Percentiles rank a stretch among this genome's conserved stretches.
Evolutionary conservation across 345 rosid genomes (phyloP).

Genomic region (Eucalyptus tenuipes): DNA sequence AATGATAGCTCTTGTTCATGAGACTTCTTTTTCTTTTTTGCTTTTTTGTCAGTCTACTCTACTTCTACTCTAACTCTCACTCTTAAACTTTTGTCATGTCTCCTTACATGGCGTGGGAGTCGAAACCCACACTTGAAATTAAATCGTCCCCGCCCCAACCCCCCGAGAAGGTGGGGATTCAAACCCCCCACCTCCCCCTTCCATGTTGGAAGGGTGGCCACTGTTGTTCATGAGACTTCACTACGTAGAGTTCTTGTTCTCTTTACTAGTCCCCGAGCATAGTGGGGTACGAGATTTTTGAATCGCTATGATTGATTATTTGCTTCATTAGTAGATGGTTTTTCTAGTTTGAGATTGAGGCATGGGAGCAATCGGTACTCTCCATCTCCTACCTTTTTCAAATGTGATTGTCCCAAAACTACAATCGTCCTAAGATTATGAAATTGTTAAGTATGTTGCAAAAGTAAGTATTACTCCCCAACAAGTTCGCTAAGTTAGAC

Average conservation of each 20-base stretch:
- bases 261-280: neutral
- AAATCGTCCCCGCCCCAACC: too few species aligned
- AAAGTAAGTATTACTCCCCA: neutral
- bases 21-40: too few species aligned
- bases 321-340: neutral
- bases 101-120: too few species aligned
- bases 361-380: neutral
- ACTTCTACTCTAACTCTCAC: too few species aligned
- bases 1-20: neutral
- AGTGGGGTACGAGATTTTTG: neutral
- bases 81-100: too few species aligned
- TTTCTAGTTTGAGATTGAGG: neutral
- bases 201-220: too few species aligned
- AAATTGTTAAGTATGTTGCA: neutral
- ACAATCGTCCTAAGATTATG: neutral
- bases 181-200: too few species aligned
- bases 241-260: neutral
- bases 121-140: too few species aligned
- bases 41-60: too few species aligned
- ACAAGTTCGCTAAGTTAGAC: neutral
- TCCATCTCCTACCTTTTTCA: neutral
- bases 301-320: neutral
- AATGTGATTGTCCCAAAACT: neutral
- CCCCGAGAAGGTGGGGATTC: too few species aligned
- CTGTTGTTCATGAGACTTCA: neutral